Conservation (phyloP, 441 rosid genomes). For the Euphorbia celastroides region DNA sequence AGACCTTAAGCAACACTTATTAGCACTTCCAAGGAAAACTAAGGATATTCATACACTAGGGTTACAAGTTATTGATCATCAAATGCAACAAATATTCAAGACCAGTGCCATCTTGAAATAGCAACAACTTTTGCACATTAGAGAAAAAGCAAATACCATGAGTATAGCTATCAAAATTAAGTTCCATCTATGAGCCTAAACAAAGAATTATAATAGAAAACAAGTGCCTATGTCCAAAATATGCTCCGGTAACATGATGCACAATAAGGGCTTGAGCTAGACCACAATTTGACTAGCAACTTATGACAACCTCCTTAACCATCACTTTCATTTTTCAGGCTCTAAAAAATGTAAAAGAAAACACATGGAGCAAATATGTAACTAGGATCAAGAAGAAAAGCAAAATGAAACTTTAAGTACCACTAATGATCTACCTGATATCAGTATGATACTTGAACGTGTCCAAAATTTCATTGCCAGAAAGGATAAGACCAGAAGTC, state of each 20-base stretch:
- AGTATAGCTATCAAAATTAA: not conserved
- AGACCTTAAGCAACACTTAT: not conserved
- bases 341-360: not conserved
- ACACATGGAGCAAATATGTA: not conserved
- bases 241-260: not conserved
- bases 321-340: not conserved
- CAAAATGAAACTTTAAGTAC: not conserved
- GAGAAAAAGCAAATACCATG: not conserved
- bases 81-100: not conserved
- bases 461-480: conserved; percentile 82
- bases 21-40: not conserved
- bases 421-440: conserved; percentile 44
- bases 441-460: conserved; percentile 84
- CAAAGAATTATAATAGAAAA: not conserved
- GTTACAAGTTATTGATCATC: not conserved
- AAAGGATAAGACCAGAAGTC: conserved; percentile 76
- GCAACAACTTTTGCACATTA: not conserved
- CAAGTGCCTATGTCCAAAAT: not conserved
- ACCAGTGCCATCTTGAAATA: not conserved
- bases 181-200: not conserved
- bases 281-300: not conserved
- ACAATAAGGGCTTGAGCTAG: not conserved
- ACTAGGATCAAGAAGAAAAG: not conserved
- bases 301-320: not conserved
- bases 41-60: not conserved